These are phyloP conservation scores for Quercus engelmannii DNA, from an alignment of 306 rosid species.

Conservation along the genomic window DNA sequence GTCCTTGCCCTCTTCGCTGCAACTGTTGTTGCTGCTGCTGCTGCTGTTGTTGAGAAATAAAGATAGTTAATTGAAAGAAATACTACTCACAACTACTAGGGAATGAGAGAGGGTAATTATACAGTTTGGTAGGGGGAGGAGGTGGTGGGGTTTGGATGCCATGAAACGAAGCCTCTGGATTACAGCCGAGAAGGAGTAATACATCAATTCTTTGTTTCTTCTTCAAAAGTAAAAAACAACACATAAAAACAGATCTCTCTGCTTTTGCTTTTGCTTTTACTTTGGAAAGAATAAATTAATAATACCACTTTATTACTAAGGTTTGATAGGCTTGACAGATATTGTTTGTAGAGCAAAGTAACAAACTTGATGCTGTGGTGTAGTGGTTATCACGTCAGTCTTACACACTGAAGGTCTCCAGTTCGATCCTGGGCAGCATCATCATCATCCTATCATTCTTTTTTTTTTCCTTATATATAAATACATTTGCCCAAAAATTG, in stretches of 20 bases:
- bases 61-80: not conserved
- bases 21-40: constrained; percentile 24
- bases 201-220: constrained; percentile 27
- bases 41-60: constrained; percentile 21
- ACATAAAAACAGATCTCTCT: too few species aligned
- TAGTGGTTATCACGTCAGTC: too few species aligned
- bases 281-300: too few species aligned
- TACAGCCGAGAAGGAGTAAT: constrained; percentile 13
- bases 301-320: too few species aligned
- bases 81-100: not conserved
- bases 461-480: too few species aligned
- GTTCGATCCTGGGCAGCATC: not conserved
- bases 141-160: constrained; percentile 59
- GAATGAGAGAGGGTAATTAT: not conserved
- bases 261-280: too few species aligned
- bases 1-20: constrained; percentile 56
- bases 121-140: constrained; percentile 18
- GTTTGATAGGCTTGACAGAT: too few species aligned
- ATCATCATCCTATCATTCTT: not conserved
- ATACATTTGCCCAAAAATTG: too few species aligned
- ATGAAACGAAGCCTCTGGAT: constrained; percentile 34
- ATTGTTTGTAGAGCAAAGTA: too few species aligned
- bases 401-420: not conserved
- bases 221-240: too few species aligned
- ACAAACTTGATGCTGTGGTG: not conserved